A percentile compares a stretch with the other conserved stretches of the same genome.
Evolutionary conservation across 345 rosid genomes (phyloP).

Genomic region (Syzygium aqueum): DNA sequence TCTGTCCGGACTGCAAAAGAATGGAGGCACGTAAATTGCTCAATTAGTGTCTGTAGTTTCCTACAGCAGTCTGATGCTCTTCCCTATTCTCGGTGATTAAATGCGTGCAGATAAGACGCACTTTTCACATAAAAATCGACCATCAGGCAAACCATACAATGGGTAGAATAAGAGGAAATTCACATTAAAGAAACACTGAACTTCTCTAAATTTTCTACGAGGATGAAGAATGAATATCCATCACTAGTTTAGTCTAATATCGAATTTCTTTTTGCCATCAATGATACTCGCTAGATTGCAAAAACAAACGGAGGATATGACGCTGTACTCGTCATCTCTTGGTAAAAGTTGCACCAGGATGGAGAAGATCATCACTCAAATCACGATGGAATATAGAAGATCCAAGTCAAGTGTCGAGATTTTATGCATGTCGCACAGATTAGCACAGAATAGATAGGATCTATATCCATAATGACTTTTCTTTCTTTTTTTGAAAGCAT

Average conservation of each 20-base stretch:
- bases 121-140: not conserved
- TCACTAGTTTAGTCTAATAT: not conserved
- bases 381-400: not conserved
- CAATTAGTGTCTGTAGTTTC: not conserved
- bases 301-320: not conserved
- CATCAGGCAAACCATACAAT: not conserved
- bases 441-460: not conserved
- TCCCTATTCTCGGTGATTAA: not conserved
- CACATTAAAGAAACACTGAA: not conserved
- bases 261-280: not conserved
- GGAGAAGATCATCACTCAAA: not conserved
- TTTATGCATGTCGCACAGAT: not conserved
- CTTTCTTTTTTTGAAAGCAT: not conserved
- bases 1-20: slow-evolving; percentile 47
- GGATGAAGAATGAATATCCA: not conserved
- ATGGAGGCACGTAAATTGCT: not conserved
- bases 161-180: not conserved
- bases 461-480: not conserved
- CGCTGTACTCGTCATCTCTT: not conserved
- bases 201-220: not conserved
- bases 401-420: not conserved
- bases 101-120: not conserved
- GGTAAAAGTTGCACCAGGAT: not conserved
- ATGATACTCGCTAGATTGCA: not conserved
- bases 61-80: not conserved